A percentile compares a stretch with the other conserved stretches of the same genome.
phyloP scores from a whole-genome alignment of 225 moss, liverwort and hornwort species.

The Marchantia paleacea region DNA sequence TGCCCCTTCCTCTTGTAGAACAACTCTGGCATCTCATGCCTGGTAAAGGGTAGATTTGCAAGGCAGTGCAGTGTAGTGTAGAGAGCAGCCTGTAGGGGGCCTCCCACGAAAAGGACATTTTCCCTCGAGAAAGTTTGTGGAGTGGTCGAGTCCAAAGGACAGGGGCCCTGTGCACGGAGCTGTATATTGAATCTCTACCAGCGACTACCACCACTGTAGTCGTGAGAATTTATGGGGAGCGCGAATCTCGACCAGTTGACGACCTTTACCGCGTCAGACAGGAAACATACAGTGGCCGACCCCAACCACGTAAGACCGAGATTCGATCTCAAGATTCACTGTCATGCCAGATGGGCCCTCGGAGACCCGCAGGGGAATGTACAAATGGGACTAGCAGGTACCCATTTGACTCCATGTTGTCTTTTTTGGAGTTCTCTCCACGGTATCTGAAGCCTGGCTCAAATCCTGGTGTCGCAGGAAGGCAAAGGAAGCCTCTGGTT shows the following conservation, averaged over 20 bases:
- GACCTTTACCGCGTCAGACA: background rate
- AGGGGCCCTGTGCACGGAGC: background rate
- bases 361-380: background rate
- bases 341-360: background rate
- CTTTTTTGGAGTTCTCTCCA: background rate
- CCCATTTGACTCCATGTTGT: background rate
- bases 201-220: background rate
- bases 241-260: background rate
- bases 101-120: background rate
- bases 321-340: background rate
- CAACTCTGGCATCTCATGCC: constrained; percentile 2
- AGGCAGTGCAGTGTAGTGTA: background rate
- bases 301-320: background rate
- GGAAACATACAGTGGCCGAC: background rate
- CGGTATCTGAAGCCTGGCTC: background rate
- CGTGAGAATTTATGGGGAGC: background rate
- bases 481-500: background rate
- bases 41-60: constrained; percentile 1
- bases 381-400: background rate
- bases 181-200: background rate
- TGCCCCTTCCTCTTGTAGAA: background rate
- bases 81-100: background rate
- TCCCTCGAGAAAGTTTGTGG: background rate
- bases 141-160: background rate
- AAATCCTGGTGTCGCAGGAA: background rate